phyloP scores from a whole-genome alignment of 805 yeast species.

The Candida sonorensis region DNA sequence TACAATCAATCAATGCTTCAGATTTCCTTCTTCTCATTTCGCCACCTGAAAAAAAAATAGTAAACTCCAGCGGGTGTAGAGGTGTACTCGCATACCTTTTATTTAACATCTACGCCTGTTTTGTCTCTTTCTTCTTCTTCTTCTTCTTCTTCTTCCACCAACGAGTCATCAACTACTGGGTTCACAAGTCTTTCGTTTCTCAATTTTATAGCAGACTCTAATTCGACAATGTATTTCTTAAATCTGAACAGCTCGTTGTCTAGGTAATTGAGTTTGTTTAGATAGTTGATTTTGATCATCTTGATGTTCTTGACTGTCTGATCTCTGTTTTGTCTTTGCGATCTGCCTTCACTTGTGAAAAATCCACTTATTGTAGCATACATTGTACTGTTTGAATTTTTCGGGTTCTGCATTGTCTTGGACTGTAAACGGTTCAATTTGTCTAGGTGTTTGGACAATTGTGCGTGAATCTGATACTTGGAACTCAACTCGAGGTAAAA shows the following conservation, averaged over 20 bases:
- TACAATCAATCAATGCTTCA: too few species aligned
- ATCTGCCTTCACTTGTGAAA: conserved; percentile 12
- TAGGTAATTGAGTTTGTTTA: conserved; percentile 34
- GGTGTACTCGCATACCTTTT: too few species aligned
- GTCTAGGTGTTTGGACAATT: conserved; percentile 8
- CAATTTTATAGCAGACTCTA: conserved; percentile 41
- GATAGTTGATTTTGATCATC: conserved; percentile 32
- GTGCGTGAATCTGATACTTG: conserved; percentile 38
- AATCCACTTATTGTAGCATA: conserved; percentile 6
- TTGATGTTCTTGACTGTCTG: conserved; percentile 27
- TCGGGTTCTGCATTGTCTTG: neutral
- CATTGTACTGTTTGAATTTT: conserved; percentile 1
- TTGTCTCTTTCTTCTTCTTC: too few species aligned
- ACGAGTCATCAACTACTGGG: neutral
- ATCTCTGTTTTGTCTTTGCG: conserved; percentile 9
- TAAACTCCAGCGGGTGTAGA: conserved; percentile 1
- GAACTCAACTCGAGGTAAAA: conserved; percentile 34
- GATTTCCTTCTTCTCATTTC: too few species aligned
- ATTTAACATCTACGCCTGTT: too few species aligned
- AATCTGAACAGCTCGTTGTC: conserved; percentile 38
- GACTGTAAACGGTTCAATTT: conserved; percentile 9
- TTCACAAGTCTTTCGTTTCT: conserved; percentile 29
- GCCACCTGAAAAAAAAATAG: too few species aligned
- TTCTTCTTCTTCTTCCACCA: conserved; percentile 3
- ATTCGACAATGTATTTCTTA: conserved; percentile 36